Evolutionary conservation across 1,284 basidiomycete genomes (phyloP).

Genomic region (Coriolopsis trogii): DNA sequence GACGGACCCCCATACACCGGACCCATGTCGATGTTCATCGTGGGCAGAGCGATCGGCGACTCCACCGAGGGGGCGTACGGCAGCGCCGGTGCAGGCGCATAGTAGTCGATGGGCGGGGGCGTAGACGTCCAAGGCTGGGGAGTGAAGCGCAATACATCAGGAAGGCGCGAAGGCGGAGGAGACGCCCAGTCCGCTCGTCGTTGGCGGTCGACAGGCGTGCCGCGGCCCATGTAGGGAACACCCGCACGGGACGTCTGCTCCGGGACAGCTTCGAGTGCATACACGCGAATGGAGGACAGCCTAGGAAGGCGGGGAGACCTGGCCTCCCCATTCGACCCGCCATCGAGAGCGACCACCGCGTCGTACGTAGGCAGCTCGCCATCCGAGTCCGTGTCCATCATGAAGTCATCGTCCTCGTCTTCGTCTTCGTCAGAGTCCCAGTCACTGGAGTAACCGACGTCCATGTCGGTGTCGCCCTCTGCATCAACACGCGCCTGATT

Average conservation of each 20-base stretch:
- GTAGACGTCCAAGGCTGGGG: not conserved
- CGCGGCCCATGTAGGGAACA: constrained; percentile 26
- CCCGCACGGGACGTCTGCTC: constrained; percentile 14
- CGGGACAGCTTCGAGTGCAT: constrained; percentile 15
- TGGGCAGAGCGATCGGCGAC: too few species aligned
- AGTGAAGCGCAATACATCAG: not conserved
- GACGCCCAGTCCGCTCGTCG: constrained; percentile 25
- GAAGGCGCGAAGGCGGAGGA: not conserved
- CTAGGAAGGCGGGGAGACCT: constrained; percentile 9
- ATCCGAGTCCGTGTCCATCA: constrained; percentile 5
- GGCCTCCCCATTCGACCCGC: too few species aligned
- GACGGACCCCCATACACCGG: not conserved
- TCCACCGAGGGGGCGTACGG: too few species aligned
- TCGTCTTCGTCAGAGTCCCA: constrained; percentile 18
- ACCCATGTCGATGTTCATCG: not conserved
- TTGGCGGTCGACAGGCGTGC: constrained; percentile 26
- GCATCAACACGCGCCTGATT: constrained; percentile 5
- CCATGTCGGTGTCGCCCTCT: constrained; percentile 10
- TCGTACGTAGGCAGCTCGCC: constrained; percentile 7
- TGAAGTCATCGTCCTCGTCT: constrained; percentile 10
- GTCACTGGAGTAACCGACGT: constrained; percentile 4
- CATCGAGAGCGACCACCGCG: constrained; percentile 5
- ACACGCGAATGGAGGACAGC: constrained; percentile 17
- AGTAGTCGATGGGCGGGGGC: not conserved
- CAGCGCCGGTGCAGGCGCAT: constrained; percentile 2